A percentile compares a stretch with the other conserved stretches of the same genome.
Evolutionary conservation across 345 rosid species (phyloP).

Genomic region (Salix koriyanagi): DNA sequence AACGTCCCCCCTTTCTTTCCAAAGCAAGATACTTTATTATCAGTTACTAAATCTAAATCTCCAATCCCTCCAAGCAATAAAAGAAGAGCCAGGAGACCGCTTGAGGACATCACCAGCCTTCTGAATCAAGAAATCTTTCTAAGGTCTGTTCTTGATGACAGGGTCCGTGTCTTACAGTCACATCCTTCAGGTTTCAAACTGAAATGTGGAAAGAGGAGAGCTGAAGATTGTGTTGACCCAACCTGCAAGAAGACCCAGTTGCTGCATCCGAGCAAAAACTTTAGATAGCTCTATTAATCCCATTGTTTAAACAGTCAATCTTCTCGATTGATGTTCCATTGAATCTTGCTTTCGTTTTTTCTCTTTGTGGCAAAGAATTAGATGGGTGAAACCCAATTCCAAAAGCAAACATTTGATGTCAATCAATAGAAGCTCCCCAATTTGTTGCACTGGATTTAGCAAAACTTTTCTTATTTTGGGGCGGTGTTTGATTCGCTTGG

Average conservation of each 20-base stretch:
- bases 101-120: conserved; percentile 35
- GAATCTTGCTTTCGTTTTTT: neutral
- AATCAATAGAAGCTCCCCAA: neutral
- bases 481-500: neutral
- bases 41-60: neutral
- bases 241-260: conserved; percentile 18
- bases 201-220: conserved; percentile 19
- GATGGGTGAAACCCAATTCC: neutral
- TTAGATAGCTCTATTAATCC: conserved; percentile 21
- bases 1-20: conserved; percentile 29
- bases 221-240: neutral
- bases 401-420: neutral
- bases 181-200: neutral
- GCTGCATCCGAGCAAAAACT: conserved; percentile 3
- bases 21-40: neutral
- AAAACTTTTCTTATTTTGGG: neutral
- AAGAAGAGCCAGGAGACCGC: conserved; percentile 25
- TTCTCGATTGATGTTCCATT: neutral
- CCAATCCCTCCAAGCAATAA: neutral
- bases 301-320: neutral
- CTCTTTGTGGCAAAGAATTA: neutral
- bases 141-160: neutral
- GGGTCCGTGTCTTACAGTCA: neutral
- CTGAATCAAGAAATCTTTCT: neutral
- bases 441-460: neutral